Base-by-base conservation (phyloP, 208 protist genomes). In the Naegleria lovaniensis region DNA sequence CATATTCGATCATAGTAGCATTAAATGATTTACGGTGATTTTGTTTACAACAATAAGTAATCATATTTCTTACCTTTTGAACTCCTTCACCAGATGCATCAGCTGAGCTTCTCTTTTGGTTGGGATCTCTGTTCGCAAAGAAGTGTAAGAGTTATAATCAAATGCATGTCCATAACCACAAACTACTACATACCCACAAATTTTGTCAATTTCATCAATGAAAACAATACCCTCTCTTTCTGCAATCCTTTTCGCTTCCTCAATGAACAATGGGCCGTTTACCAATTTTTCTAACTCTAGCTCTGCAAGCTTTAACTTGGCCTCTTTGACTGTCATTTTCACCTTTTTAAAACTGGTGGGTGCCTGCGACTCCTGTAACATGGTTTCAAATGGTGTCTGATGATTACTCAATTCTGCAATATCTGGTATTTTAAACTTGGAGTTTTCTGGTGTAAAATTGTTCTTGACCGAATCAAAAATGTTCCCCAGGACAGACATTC, bases 191-290 rank as follows among this genome's bases (percentile, higher is more conserved):
- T 95, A 94, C 25, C 96, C 97, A 89, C 98, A 96, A 91, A 99
- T 99, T 94, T 99, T 99, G 94, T 99, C 98, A 90, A 99, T 99
- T 92, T 99, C 98, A 92, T 99, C 98, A 90, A 99, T 99, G 52
- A 99, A 98, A 0, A 99, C 98, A 91, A 99, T 99, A 89, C 98
- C 98, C 92, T 99, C 97, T 93, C 98, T 95, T 95, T 99, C 97
- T 85, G 97, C 98, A 5, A 96, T 95, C 5, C 96, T 94, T 88
- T 98, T 93, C 29, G 97, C 97, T 94, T 97, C 95, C 13, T 96
- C 96, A 2, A 96, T 95, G 52, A 98, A 96, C 89, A 97, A 95
- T 83, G 96, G 96, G 41, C 94, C 96, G 91, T 98, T 97, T 90
- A 98, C 94, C 92, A 98, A 95, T 94, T 97, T 97, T 89, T 98